Base-by-base conservation (phyloP, 345 rosid genomes). In the Eucalyptus rudis region DNA sequence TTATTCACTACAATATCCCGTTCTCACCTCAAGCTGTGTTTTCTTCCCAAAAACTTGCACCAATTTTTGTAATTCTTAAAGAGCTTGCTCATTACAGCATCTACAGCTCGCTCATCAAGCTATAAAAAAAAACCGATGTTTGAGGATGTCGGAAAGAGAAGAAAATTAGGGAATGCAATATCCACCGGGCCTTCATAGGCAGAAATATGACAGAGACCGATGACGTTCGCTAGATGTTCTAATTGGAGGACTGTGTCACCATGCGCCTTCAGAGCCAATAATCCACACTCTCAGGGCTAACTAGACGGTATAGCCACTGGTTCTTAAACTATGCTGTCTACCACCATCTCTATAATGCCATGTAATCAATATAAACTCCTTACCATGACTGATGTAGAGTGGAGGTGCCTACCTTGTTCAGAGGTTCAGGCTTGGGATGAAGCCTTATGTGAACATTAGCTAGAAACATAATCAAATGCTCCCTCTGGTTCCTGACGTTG, bases 91-190 rank as follows among this genome's bases (percentile, higher is more conserved):
- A 94, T 96, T 62, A 97, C 96, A 79, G 95, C 98, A 93, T 97
- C 99, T 90, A 94, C 93, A 40, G 99, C 99, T 89, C 99, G 95
- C 89, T 97, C 99, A 89, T 98, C 99, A 90, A 98, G 99, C 99
- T 98, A 54, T 59, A 29, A 86, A 52, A 86, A 45, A 20, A 43
- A 43, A 44, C 24, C 44, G 24, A n/a, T 12, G 16, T 19, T 86
- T 86, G 44, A 52, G 68, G 24, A 86, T 52, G 66, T 71, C 45
- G 12, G 84, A 22, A 44, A 76, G 47, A 76, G 84, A 76, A 76
- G 27, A 76, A 76, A 76, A 76, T 40, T 40, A 40, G 84, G 84
- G 29, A 40, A 76, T 20, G 47, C 84, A 40, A 76, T 76, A 40
- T 36, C 47, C 84, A 76, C 24, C 45, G 1, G 84, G 29, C 47